Base-by-base conservation (phyloP, 768 basidiomycete species). In the Lactarius sp. region DNA sequence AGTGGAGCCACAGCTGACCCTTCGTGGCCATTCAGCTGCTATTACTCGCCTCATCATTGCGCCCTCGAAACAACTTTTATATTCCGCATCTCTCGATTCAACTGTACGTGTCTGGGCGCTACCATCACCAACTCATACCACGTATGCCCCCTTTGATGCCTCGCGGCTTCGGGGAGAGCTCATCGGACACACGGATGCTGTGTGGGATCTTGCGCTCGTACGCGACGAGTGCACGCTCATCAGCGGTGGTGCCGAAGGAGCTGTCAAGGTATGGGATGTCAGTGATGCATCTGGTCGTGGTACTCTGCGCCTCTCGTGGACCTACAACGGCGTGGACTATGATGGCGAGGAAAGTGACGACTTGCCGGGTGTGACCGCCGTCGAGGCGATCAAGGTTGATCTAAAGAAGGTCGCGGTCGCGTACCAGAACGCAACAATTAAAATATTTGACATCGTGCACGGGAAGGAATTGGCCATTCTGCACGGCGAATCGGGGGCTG, bases 231-330 rank as follows among this genome's bases (percentile, higher is more conserved):
- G 83, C 61, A 86, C 88, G 8, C 80, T 98, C 47, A 90, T 96
- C 60, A 92, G 90, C 68, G 93, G 91, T 72, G 88, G 91, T 52
- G 90, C 94, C 4, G 96, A 98, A 72, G 95, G 95, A 20, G 77
- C 83, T 0, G 88, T 98, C 69, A 97, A 97, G 75, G 85, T 96
- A 14, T 98, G 96, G 95, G 92, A 94, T 69, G 87, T 92, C 54
- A 83, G 84, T 69, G 84, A 83, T 18, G 80, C 84, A 31, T 81
- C 83, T 37, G 84, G 83, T 16, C 36, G 59, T 33, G 83, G 85
- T 6, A 83, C 84, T 7, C 78, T 93, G 65, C 85, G 78, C 69
- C 73, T 92, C 66, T 87, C 87, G 20, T 97, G 93, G 92, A 86
- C 84, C 13, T 94, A 90, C 75, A 73, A 79, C 66, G 92, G 88